Evolutionary conservation across 2,329 filamentous ascomycete species (phyloP).

Genomic region (Ophiosphaerella korrae): DNA sequence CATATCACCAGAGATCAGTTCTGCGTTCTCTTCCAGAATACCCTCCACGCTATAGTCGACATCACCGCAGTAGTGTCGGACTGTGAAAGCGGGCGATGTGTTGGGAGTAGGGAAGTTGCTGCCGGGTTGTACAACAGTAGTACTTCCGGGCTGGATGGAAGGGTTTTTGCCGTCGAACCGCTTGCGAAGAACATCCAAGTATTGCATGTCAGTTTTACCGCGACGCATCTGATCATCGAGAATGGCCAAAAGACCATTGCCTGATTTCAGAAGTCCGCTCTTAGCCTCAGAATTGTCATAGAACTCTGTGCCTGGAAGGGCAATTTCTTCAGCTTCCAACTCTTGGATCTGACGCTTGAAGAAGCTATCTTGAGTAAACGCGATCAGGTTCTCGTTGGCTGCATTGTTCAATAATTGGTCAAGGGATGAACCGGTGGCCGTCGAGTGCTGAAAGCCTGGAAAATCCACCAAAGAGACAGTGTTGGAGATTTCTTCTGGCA

Average conservation of each 20-base stretch:
- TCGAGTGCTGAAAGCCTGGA: slow-evolving; percentile 86
- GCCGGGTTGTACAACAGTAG: slow-evolving; percentile 77
- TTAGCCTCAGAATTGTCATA: slow-evolving; percentile 98
- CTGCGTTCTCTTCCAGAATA: slow-evolving; percentile 91
- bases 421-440: slow-evolving; percentile 80
- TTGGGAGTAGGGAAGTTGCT: slow-evolving; percentile 91
- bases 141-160: slow-evolving; percentile 77
- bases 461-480: slow-evolving; percentile 96
- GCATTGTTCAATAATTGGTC: slow-evolving; percentile 96
- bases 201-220: slow-evolving; percentile 84
- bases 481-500: slow-evolving; percentile 87
- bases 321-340: slow-evolving; percentile 91
- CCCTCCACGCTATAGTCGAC: slow-evolving; percentile 90
- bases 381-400: slow-evolving; percentile 89
- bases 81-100: slow-evolving; percentile 78
- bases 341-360: slow-evolving; percentile 94
- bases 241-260: slow-evolving; percentile 91
- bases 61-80: slow-evolving; percentile 95
- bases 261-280: slow-evolving; percentile 85
- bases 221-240: slow-evolving; percentile 94
- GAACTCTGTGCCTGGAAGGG: slow-evolving; percentile 88
- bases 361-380: slow-evolving; percentile 91
- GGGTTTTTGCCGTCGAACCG: slow-evolving; percentile 95
- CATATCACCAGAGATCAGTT: slow-evolving; percentile 92
- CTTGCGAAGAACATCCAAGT: slow-evolving; percentile 88